Conservation (phyloP, 371 early-diverging fungal genomes). For the Mortierella polycephala region DNA sequence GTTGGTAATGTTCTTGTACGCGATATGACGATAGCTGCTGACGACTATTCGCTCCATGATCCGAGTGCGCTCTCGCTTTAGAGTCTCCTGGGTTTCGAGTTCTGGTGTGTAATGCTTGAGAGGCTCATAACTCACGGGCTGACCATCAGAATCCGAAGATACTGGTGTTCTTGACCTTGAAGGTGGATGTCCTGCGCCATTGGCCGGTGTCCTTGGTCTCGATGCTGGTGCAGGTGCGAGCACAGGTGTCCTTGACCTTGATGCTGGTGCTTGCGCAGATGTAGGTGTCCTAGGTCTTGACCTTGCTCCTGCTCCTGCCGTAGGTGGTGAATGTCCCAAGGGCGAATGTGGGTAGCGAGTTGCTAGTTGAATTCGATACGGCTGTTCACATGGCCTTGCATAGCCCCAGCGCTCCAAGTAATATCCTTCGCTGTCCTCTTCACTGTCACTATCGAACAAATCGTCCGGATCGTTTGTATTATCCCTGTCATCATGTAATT, state of each 20-base stretch:
- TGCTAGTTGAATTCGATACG: not conserved
- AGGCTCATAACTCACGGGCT: slow-evolving; percentile 6
- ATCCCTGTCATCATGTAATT: not conserved
- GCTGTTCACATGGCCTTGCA: no score
- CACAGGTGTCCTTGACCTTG: slow-evolving; percentile 5
- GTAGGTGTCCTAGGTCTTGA: not conserved
- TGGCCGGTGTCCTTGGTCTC: not conserved
- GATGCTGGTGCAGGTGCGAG: not conserved
- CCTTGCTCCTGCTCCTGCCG: not conserved
- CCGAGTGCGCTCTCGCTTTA: slow-evolving; percentile 47
- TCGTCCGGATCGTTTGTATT: not conserved
- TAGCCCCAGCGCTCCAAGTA: no score
- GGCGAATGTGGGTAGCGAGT: not conserved
- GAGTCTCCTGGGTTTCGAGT: slow-evolving; percentile 46
- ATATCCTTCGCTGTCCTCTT: not conserved
- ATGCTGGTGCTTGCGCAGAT: not conserved
- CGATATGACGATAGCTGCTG: slow-evolving; percentile 30
- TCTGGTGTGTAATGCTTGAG: slow-evolving; percentile 27
- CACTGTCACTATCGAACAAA: slow-evolving; percentile 7
- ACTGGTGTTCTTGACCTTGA: slow-evolving; percentile 1
- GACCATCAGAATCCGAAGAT: not conserved
- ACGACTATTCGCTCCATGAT: slow-evolving; percentile 34
- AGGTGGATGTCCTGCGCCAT: not conserved
- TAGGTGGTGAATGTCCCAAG: not conserved
- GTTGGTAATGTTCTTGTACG: slow-evolving; percentile 32